Percentiles rank a stretch among this genome's conserved stretches.
Conservation (phyloP, 352 stramenopile genomes). For the Pythium sp. region DNA sequence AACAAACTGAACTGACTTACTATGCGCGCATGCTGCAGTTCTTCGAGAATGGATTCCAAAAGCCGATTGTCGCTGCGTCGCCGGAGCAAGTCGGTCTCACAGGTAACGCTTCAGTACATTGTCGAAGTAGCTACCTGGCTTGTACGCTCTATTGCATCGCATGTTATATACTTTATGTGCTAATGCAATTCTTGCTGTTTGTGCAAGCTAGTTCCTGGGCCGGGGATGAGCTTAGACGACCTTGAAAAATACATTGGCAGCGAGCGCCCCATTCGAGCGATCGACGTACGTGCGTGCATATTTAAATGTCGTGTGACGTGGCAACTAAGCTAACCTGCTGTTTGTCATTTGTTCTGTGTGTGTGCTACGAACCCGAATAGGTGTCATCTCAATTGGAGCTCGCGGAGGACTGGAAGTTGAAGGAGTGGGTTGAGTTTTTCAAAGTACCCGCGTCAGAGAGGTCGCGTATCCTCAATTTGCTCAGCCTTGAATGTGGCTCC, state of each 20-base stretch:
- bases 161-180: background rate
- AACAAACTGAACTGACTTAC: background rate
- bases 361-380: slow-evolving; percentile 9
- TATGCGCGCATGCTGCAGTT: slow-evolving; percentile 18
- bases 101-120: slow-evolving; percentile 14
- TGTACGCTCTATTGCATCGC: background rate
- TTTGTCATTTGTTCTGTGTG: background rate
- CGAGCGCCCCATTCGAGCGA: slow-evolving; percentile 27
- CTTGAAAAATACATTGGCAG: slow-evolving; percentile 27
- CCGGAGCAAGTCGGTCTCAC: slow-evolving; percentile 25
- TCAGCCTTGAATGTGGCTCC: slow-evolving; percentile 37
- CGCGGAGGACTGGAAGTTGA: slow-evolving; percentile 27
- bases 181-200: background rate
- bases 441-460: slow-evolving; percentile 13
- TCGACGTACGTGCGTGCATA: slow-evolving; percentile 24
- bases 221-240: slow-evolving; percentile 19
- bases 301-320: background rate
- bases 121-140: background rate
- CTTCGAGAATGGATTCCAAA: slow-evolving; percentile 23
- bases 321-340: background rate
- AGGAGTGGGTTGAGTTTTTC: slow-evolving; percentile 40
- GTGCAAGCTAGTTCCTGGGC: slow-evolving; percentile 5
- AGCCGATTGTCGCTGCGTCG: slow-evolving; percentile 21
- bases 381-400: slow-evolving; percentile 34
- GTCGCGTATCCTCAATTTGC: slow-evolving; percentile 29